A percentile compares a stretch with the other conserved stretches of the same genome.
These are phyloP conservation scores for Gnomoniopsis smithogilvyi DNA, from an alignment of 2,329 filamentous ascomycete genomes.

Conservation along the genomic window DNA sequence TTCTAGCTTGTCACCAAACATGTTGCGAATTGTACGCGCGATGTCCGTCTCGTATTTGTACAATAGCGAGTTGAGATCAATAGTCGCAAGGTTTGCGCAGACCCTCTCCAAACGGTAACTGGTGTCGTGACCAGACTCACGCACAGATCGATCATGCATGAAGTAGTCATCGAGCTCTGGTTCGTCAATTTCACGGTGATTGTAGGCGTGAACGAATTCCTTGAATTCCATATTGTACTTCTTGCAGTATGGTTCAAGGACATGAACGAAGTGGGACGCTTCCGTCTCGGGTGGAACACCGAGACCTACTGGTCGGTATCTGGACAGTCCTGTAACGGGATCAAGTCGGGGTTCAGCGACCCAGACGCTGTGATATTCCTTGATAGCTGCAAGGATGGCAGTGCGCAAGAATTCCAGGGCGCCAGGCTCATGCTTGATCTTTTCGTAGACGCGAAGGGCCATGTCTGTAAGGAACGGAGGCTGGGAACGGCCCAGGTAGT, in stretches of 20 bases:
- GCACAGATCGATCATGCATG: conserved; percentile 89
- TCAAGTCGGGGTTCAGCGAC: conserved; percentile 75
- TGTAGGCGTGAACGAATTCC: conserved; percentile 87
- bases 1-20: conserved; percentile 79
- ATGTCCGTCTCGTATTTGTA: conserved; percentile 99
- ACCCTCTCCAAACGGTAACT: conserved; percentile 88
- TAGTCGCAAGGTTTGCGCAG: conserved; percentile 84
- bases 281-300: conserved; percentile 93
- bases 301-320: conserved; percentile 78
- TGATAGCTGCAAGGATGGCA: conserved; percentile 87
- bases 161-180: conserved; percentile 95
- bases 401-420: conserved; percentile 77
- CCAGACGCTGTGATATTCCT: conserved; percentile 93
- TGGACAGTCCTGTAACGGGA: conserved; percentile 71
- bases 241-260: conserved; percentile 76
- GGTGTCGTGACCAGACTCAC: conserved; percentile 96
- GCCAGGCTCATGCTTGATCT: conserved; percentile 81
- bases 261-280: conserved; percentile 78
- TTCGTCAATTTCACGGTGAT: conserved; percentile 70
- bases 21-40: conserved; percentile 74
- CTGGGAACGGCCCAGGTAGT: conserved; percentile 92
- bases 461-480: conserved; percentile 97
- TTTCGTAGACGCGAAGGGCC: conserved; percentile 89
- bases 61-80: conserved; percentile 89
- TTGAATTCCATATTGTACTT: conserved; percentile 81